phyloP scores from a whole-genome alignment of 1,284 basidiomycete species.

The Moesziomyces globuligerus region DNA sequence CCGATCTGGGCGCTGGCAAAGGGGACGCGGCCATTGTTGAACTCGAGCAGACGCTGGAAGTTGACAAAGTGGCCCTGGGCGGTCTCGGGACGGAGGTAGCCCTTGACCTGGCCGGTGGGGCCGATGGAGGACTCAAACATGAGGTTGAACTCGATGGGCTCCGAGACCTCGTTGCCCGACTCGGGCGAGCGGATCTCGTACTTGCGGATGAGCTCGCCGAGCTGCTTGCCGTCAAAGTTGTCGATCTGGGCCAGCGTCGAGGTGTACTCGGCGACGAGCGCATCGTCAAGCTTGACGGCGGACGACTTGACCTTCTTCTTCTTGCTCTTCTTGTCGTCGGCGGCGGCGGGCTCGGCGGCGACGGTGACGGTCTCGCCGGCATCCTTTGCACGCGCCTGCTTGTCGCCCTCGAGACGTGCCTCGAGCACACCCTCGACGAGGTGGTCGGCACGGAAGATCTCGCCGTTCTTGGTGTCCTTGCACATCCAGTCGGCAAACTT shows the following conservation, averaged over 20 bases:
- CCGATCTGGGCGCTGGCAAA: slow-evolving; percentile 98
- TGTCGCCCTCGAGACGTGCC: slow-evolving; percentile 87
- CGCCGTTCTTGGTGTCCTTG: slow-evolving; percentile 91
- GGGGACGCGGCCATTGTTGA: slow-evolving; percentile 95
- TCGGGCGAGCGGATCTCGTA: slow-evolving; percentile 89
- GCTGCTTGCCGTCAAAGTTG: slow-evolving; percentile 88
- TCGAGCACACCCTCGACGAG: slow-evolving; percentile 93
- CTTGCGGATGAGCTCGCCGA: slow-evolving; percentile 86
- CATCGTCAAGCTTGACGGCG: slow-evolving; percentile 82
- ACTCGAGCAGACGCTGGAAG: slow-evolving; percentile 94
- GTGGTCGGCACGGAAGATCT: slow-evolving; percentile 97
- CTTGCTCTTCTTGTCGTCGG: slow-evolving; percentile 75
- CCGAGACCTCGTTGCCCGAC: slow-evolving; percentile 88
- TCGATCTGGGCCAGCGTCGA: slow-evolving; percentile 89
- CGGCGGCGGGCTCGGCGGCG: slow-evolving; percentile 50
- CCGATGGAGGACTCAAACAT: slow-evolving; percentile 99
- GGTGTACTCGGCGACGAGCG: slow-evolving; percentile 81
- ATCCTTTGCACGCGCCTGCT: slow-evolving; percentile 79
- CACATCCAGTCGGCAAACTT: slow-evolving; percentile 99
- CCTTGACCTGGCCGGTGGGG: slow-evolving; percentile 95
- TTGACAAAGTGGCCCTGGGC: slow-evolving; percentile 99
- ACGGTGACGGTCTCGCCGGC: slow-evolving; percentile 31
- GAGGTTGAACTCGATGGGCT: slow-evolving; percentile 96
- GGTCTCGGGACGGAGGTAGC: slow-evolving; percentile 96
- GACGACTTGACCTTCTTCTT: slow-evolving; percentile 81